Conservation (phyloP, 805 yeast species). For the Wickerhamomyces sydowiorum region DNA sequence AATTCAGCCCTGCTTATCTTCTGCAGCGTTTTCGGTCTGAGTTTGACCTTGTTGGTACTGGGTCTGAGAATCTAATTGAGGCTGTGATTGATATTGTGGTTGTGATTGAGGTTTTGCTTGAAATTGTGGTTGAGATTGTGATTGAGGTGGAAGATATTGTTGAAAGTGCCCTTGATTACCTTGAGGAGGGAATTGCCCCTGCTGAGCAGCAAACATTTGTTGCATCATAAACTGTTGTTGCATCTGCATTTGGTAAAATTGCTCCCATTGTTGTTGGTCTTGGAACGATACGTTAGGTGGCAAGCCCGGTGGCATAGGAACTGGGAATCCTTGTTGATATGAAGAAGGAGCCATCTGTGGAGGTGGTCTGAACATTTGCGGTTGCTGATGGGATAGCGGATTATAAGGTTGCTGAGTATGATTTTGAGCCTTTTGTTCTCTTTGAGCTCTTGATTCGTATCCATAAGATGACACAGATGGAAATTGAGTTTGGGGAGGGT, state of each 20-base stretch:
- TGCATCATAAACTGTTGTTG: conserved; percentile 24
- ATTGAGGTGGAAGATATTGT: background rate
- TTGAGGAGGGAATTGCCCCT: background rate
- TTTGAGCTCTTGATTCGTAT: conserved; percentile 21
- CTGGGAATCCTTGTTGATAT: no score
- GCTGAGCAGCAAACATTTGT: conserved; percentile 11
- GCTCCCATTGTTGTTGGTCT: conserved; percentile 20
- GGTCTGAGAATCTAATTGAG: no score
- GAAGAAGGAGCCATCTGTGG: conserved; percentile 7
- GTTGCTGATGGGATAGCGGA: conserved; percentile 13
- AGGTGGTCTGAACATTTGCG: conserved; percentile 11
- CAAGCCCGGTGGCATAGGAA: conserved; percentile 20
- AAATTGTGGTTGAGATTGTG: background rate
- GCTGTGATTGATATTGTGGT: no score
- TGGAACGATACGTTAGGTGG: background rate
- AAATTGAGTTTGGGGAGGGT: background rate
- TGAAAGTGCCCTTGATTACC: background rate
- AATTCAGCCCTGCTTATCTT: no score
- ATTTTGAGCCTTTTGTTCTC: conserved; percentile 13
- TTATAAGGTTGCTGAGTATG: conserved; percentile 11
- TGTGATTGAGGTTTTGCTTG: no score
- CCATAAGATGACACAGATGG: conserved; percentile 1
- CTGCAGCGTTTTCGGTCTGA: no score
- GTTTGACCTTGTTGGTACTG: no score
- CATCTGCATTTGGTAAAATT: conserved; percentile 23